Percentiles rank a stretch among this genome's conserved stretches.
Evolutionary conservation across 805 yeast species (phyloP).

Genomic region (Allodekkera sacchari): DNA sequence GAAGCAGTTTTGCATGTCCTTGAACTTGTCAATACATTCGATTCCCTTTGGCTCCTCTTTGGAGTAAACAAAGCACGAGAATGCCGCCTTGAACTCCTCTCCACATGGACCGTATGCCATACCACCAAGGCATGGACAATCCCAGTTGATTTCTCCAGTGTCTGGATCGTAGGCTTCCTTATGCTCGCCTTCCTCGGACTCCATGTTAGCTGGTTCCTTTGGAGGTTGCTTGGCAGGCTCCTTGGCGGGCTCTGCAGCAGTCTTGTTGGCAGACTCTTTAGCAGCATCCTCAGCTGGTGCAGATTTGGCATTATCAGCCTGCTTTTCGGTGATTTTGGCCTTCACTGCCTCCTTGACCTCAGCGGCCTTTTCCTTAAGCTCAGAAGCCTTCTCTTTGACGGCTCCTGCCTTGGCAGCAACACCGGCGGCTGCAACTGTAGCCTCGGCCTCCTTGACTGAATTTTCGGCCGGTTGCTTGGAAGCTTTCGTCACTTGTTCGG

Average conservation of each 20-base stretch:
- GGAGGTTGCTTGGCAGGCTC: neutral
- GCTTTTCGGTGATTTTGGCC: neutral
- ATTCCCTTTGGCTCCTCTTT: slow-evolving; percentile 94
- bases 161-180: slow-evolving; percentile 87
- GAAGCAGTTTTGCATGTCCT: slow-evolving; percentile 90
- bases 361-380: neutral
- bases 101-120: slow-evolving; percentile 99
- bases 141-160: slow-evolving; percentile 99
- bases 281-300: neutral
- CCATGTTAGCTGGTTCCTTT: slow-evolving; percentile 9
- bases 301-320: neutral
- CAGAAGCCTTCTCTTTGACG: neutral
- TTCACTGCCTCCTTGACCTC: neutral
- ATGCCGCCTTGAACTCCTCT: slow-evolving; percentile 88
- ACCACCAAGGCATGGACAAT: slow-evolving; percentile 98
- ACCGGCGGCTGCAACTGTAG: too few species aligned
- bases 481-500: neutral
- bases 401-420: neutral
- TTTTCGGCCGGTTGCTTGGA: slow-evolving; percentile 2
- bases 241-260: slow-evolving; percentile 3
- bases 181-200: slow-evolving; percentile 29
- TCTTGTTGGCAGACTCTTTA: neutral
- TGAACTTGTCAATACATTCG: slow-evolving; percentile 87
- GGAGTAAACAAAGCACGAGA: slow-evolving; percentile 90
- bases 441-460: neutral